Percentiles rank a stretch among this genome's conserved stretches.
phyloP scores from a whole-genome alignment of 1,284 basidiomycete genomes.

The Athelia psychrophila region DNA sequence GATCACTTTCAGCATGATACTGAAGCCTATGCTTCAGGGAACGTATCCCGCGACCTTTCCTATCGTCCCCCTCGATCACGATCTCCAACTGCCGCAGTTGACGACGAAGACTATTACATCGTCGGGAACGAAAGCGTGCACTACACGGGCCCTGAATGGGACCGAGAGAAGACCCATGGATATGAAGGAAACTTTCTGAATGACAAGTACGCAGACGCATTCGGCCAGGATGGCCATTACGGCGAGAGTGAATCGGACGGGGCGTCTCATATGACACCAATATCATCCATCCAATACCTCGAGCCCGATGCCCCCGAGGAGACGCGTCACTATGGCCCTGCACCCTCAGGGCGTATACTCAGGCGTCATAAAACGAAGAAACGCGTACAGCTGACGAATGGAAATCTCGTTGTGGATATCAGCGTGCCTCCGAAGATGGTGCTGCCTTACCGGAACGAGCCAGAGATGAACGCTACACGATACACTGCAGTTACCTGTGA shows the following conservation, averaged over 20 bases:
- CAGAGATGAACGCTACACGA: constrained; percentile 83
- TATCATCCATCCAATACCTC: constrained; percentile 32
- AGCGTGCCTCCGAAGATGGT: constrained; percentile 84
- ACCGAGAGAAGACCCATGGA: constrained; percentile 30
- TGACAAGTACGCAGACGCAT: constrained; percentile 3
- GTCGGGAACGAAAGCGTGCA: constrained; percentile 52
- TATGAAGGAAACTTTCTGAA: constrained; percentile 4
- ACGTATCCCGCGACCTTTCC: constrained; percentile 41
- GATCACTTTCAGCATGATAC: constrained; percentile 55
- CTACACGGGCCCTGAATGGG: constrained; percentile 39
- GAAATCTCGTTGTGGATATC: constrained; percentile 85
- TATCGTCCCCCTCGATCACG: constrained; percentile 56
- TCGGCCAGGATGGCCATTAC: constrained; percentile 6
- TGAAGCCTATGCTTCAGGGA: constrained; percentile 65
- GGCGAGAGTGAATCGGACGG: not conserved
- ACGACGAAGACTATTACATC: constrained; percentile 65
- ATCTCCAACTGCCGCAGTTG: constrained; percentile 69
- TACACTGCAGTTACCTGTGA: constrained; percentile 92
- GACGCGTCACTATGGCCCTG: constrained; percentile 86
- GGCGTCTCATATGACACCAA: constrained; percentile 35
- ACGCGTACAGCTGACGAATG: constrained; percentile 72
- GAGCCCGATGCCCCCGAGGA: constrained; percentile 44
- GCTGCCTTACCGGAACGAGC: constrained; percentile 75
- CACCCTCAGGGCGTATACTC: constrained; percentile 73
- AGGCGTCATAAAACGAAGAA: constrained; percentile 75